Evolutionary conservation across 495 filamentous ascomycete genomes (phyloP).

Genomic region (Evernia prunastri): DNA sequence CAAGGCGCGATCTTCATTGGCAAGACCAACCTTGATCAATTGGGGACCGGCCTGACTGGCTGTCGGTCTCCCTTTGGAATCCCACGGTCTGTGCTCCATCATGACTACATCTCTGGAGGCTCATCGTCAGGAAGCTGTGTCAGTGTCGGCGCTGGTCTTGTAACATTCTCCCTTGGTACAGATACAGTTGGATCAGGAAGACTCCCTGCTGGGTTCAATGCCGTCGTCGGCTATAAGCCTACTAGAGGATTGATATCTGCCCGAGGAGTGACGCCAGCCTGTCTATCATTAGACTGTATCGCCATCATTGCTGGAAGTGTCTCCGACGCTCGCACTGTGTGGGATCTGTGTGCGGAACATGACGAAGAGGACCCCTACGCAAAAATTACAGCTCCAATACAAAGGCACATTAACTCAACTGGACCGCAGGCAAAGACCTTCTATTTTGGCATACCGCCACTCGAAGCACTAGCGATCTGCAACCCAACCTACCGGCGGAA

Average conservation of each 20-base stretch:
- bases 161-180: constrained; percentile 57
- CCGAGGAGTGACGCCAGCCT: constrained; percentile 54
- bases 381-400: constrained; percentile 37
- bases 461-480: constrained; percentile 41
- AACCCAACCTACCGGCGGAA: constrained; percentile 37
- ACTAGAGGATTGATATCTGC: constrained; percentile 57
- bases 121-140: constrained; percentile 56
- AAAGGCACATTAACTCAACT: constrained; percentile 46
- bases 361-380: constrained; percentile 52
- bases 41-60: constrained; percentile 57
- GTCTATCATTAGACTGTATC: constrained; percentile 55
- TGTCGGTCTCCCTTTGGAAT: constrained; percentile 58
- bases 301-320: constrained; percentile 49
- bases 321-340: constrained; percentile 48
- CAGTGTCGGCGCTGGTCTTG: constrained; percentile 49
- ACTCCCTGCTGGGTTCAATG: constrained; percentile 57
- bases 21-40: constrained; percentile 63
- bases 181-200: constrained; percentile 63
- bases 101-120: constrained; percentile 55
- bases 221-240: constrained; percentile 61
- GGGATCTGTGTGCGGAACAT: constrained; percentile 47
- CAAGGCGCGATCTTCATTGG: constrained; percentile 57
- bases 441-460: constrained; percentile 49
- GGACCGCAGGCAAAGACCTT: constrained; percentile 42
- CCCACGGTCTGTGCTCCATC: constrained; percentile 45